A percentile compares a stretch with the other conserved stretches of the same genome.
Evolutionary conservation across 768 basidiomycete species (phyloP).

Genomic region (Phlebiopsis flavidoalba): DNA sequence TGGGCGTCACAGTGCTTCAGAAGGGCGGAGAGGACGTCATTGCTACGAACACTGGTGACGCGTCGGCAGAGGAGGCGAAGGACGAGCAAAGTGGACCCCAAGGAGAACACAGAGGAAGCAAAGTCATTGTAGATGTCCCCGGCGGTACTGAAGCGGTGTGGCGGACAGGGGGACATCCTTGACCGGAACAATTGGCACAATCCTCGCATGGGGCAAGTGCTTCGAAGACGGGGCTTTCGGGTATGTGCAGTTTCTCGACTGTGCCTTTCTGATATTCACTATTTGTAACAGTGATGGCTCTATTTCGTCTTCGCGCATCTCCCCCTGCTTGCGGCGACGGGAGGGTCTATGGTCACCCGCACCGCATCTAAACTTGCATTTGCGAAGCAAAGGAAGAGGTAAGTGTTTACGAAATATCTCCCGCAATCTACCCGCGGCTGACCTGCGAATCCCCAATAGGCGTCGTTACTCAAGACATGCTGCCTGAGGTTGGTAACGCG

Average conservation of each 20-base stretch:
- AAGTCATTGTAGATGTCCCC: slow-evolving; percentile 57
- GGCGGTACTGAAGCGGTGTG: slow-evolving; percentile 91
- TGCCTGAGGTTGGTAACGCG: slow-evolving; percentile 23
- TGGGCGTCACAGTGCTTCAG: slow-evolving; percentile 86
- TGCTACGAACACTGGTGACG: slow-evolving; percentile 65
- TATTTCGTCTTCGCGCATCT: slow-evolving; percentile 58
- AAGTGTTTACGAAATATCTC: slow-evolving; percentile 22
- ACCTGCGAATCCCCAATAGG: slow-evolving; percentile 11
- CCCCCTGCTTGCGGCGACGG: slow-evolving; percentile 81
- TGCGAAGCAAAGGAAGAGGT: slow-evolving; percentile 41
- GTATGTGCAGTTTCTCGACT: slow-evolving; percentile 32
- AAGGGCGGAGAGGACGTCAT: slow-evolving; percentile 86
- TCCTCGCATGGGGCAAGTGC: slow-evolving; percentile 94
- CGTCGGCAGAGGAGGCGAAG: slow-evolving; percentile 39
- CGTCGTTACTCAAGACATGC: slow-evolving; percentile 25
- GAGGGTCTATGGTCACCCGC: slow-evolving; percentile 85
- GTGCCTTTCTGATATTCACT: slow-evolving; percentile 1
- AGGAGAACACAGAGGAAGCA: slow-evolving; percentile 41
- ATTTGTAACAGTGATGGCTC: slow-evolving; percentile 39
- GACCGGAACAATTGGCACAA: slow-evolving; percentile 80
- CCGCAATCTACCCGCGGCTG: slow-evolving; percentile 3
- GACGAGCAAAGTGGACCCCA: slow-evolving; percentile 18
- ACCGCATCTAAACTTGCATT: slow-evolving; percentile 78
- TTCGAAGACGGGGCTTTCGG: slow-evolving; percentile 83
- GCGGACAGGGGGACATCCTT: slow-evolving; percentile 96